Conservation (phyloP, 805 yeast species). For the Starmerella khaoyaiensis region DNA sequence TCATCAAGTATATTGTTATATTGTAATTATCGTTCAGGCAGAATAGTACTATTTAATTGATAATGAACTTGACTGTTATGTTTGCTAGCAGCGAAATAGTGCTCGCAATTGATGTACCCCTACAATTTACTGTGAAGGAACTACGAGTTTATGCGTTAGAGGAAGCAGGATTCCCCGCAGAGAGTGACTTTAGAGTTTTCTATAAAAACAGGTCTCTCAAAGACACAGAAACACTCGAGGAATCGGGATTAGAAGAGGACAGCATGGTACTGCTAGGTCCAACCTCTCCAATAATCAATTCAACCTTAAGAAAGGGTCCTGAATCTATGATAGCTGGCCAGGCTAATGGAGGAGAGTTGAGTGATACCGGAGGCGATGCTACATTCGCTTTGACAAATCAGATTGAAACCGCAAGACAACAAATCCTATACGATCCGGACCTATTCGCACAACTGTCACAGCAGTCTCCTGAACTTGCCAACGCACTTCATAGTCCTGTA, state of each 20-base stretch:
- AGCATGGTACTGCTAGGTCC: conserved; percentile 38
- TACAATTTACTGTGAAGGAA: conserved; percentile 50
- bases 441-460: conserved; percentile 26
- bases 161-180: conserved; percentile 42
- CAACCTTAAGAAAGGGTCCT: not conserved
- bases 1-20: not conserved
- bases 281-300: too few species aligned
- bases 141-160: conserved; percentile 60
- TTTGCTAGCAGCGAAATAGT: conserved; percentile 39
- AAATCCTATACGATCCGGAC: conserved; percentile 27
- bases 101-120: conserved; percentile 48
- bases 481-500: conserved; percentile 36
- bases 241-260: conserved; percentile 40
- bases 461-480: conserved; percentile 38
- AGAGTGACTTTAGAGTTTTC: conserved; percentile 37
- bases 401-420: conserved; percentile 28
- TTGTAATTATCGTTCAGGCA: not conserved
- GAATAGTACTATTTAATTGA: too few species aligned
- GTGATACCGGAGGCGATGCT: conserved; percentile 1
- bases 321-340: not conserved
- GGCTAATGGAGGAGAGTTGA: not conserved
- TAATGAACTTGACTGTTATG: conserved; percentile 43
- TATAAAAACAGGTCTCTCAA: conserved; percentile 36
- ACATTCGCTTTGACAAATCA: conserved; percentile 8
- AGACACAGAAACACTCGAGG: conserved; percentile 32